Percentiles rank a stretch among this genome's conserved stretches.
Evolutionary conservation across 371 early-diverging fungal genomes (phyloP).

Genomic region (Mortierella sp.): DNA sequence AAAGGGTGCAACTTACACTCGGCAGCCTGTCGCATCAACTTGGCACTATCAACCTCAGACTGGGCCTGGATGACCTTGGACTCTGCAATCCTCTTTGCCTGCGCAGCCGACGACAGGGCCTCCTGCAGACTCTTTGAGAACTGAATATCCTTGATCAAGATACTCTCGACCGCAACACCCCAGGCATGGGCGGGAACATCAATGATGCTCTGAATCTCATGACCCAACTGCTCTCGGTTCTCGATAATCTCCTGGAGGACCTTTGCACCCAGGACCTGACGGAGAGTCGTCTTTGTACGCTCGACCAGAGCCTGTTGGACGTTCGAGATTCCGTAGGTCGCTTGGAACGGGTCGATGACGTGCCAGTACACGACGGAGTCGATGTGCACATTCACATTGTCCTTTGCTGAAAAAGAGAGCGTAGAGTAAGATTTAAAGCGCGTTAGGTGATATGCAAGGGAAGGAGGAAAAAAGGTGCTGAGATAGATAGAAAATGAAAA

Average conservation of each 20-base stretch:
- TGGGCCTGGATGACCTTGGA: conserved; percentile 91
- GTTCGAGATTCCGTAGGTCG: conserved; percentile 81
- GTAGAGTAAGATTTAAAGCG: neutral
- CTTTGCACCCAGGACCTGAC: conserved; percentile 77
- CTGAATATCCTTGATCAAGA: conserved; percentile 89
- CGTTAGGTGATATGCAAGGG: neutral
- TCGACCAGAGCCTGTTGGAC: conserved; percentile 84
- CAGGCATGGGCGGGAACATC: conserved; percentile 78
- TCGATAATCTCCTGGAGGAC: conserved; percentile 84
- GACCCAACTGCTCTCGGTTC: conserved; percentile 88
- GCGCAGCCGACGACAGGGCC: conserved; percentile 91
- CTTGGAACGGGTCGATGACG: conserved; percentile 85
- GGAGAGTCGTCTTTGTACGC: conserved; percentile 81
- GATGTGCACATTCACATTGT: conserved; percentile 66
- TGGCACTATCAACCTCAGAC: conserved; percentile 94
- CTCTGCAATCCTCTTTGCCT: conserved; percentile 90
- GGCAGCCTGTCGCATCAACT: conserved; percentile 93
- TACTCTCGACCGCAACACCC: conserved; percentile 86
- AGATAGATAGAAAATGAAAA: neutral
- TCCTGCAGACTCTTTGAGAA: conserved; percentile 86
- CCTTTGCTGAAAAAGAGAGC: conserved; percentile 60
- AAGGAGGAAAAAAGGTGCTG: neutral
- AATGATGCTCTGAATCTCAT: conserved; percentile 85
- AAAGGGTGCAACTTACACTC: conserved; percentile 73
- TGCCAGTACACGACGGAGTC: conserved; percentile 92